phyloP scores from a whole-genome alignment of 2,329 filamentous ascomycete species.

The Penicillium griseofulvum region DNA sequence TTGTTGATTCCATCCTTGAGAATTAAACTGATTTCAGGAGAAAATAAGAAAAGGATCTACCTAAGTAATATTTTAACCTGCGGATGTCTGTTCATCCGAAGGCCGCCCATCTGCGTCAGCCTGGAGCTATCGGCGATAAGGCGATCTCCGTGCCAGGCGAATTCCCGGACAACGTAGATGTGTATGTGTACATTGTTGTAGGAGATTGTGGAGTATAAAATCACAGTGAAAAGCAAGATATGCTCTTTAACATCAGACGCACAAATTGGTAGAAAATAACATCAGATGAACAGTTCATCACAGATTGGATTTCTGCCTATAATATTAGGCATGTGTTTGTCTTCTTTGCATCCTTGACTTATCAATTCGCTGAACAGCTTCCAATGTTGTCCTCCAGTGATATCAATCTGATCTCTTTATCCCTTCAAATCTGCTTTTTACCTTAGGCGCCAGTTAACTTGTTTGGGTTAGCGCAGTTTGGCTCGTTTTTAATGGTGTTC shows the following conservation, averaged over 20 bases:
- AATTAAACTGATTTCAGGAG: background rate
- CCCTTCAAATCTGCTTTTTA: background rate
- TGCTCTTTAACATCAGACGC: background rate
- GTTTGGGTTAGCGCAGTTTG: background rate
- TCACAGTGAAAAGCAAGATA: background rate
- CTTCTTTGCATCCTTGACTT: slow-evolving; percentile 7
- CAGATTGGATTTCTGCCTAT: background rate
- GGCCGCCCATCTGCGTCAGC: slow-evolving; percentile 1
- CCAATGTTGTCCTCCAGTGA: background rate
- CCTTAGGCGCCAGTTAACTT: background rate
- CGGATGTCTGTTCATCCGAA: slow-evolving; percentile 7
- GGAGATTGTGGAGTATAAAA: background rate
- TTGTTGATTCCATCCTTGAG: background rate
- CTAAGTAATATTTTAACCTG: background rate
- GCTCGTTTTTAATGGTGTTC: background rate
- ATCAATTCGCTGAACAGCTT: background rate
- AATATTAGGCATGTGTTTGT: slow-evolving; percentile 7
- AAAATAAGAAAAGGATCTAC: background rate
- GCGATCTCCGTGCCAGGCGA: background rate
- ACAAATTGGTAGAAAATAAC: background rate
- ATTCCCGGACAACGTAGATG: background rate
- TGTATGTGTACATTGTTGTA: background rate
- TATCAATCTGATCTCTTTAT: background rate
- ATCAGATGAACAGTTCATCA: background rate
- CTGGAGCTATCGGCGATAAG: slow-evolving; percentile 12